Evolutionary conservation across 345 rosid species (phyloP), one percentile per base, ranked within the genome.

Genomic region (Pistacia vera): DNA sequence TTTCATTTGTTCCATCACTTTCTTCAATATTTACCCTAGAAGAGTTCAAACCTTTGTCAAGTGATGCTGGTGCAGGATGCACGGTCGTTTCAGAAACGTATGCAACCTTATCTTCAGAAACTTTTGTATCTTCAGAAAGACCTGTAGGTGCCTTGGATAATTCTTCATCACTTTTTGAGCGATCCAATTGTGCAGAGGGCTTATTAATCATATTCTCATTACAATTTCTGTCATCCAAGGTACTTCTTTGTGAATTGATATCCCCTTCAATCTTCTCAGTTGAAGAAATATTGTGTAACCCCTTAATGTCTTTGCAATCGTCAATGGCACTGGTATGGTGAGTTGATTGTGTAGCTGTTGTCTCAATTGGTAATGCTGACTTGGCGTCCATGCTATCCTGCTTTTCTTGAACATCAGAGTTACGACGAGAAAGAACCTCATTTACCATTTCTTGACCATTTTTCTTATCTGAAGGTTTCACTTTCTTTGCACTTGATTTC

Each of bases 251-350:
- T 2, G 78, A 59, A 69, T 70, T 36, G 2, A 49, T 76, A 68
- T 72, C 80, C 59, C 13, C 88, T 66, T 60, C 82, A 30, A 63
- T 75, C 41, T 81, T 83, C 80, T 85, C 90, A 11, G 76, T 52
- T 2, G 86, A 75, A 68, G 83, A 63, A 74, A 86, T 67, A 67
- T 83, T 85, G 49, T 66, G 78, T 46, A 90, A 67, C 77, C 89
- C 98, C 81, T 81, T 85, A 70, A 90, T 88, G 85, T 92, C 97
- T 78, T 91, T 86, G 82, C 85, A 82, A 56, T 85, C 88, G 72
- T 80, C 89, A 79, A 55, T 44, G 65, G 66, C 71, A 62, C 52
- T 78, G 38, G 84, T 68, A 73, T 65, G 38, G 72, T 78, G 84
- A 61, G 78, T 63, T 72, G 59, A 77, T 81, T 79, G 72, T 18